Base-by-base conservation (phyloP, 495 filamentous ascomycete species). In the Aspergillus coremiiformis region DNA sequence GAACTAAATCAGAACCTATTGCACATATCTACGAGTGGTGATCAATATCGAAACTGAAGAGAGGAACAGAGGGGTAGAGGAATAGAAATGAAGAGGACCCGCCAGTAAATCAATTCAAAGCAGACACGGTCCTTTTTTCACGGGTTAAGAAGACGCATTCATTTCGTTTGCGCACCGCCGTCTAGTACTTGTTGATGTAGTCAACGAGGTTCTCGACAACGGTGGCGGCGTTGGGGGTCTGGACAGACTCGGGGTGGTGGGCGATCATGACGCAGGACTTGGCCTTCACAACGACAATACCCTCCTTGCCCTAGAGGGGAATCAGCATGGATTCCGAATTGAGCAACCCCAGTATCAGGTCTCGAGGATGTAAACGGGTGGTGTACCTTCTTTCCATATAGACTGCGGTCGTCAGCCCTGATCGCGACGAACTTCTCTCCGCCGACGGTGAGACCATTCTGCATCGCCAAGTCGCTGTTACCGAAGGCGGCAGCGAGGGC, bases 361-460 rank as follows among this genome's bases (percentile, higher is more conserved):
- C 15, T 29, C 11, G 12, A 11, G 29, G 17, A 29, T n/a, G 12
- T 15, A 8, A 26, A 10, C 3, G 60, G 30, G 11, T 22, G 9
- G 11, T 74, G 29, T 75, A 96, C 92, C 80, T 90, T 81, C 78
- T 89, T 88, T 54, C 78, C 87, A 70, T 95, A 94, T 54, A 96
- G 66, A 73, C 82, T 86, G 68, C 84, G 73, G 9, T 87, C 89
- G 49, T 89, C 84, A 41, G 83, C 78, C 54, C 80, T 84, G 68
- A 87, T 75, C 57, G 79, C 73, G 57, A 96, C 73, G 68, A 85
- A 95, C 64, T 78, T 78, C 70, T 84, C 80, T 43, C 84, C 85
- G 15, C 63, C 82, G 58, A 96, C 62, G 62, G 85, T 72, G 66
- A 96, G 56, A 39, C 92, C 92, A 6, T 57, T 59, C 41, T 54